Evolutionary conservation across 352 stramenopile species (phyloP), one percentile per base, ranked within the genome.

Genomic region (Phytophthora hybrid): DNA sequence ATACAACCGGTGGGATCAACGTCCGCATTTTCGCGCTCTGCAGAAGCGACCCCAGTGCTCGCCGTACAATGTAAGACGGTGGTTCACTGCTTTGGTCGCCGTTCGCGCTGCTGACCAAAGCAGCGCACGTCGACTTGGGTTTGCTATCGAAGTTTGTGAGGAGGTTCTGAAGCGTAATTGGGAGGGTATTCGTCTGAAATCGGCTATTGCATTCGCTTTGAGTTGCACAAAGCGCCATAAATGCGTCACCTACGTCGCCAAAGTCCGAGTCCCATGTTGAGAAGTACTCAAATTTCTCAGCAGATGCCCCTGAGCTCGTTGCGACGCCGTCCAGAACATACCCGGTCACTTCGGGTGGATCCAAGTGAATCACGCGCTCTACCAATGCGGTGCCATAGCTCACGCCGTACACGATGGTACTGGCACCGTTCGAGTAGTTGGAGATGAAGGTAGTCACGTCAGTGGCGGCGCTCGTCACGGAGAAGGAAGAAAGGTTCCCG

Each of bases 361-460:
- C 21, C 16, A 91, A 63, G 51, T 89, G 80, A n/a, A 91, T 87
- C 11, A 87, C 18, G 18, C 81, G 78, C 59, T 91, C 79, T 1
- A 88, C 79, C 7, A 88, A 59, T 10, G 74, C 59, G 0, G 80
- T 85, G 63, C 82, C 84, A 56, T 87, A 91, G 64, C 80, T 88
- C 56, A 82, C 67, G 21, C 71, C 81, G 51, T 84, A 87, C 6
- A 88, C 74, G 19, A 79, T 81, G 0, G 74, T 82, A 19, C 59
- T 58, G 1, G 46, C 39, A 3, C 59, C 59, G 41, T 75, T 75
- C 9, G 77, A 69, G 37, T 75, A 79, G 1, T 66, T 62, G 1
- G 71, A 71, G 53, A 85, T 85, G 49, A 83, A 80, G 0, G 69
- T 81, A 3, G 74, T 52, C 3, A 88, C 14, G 31, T 88, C 78